Base-by-base conservation (phyloP, 768 basidiomycete species). In the Russula earlei region DNA sequence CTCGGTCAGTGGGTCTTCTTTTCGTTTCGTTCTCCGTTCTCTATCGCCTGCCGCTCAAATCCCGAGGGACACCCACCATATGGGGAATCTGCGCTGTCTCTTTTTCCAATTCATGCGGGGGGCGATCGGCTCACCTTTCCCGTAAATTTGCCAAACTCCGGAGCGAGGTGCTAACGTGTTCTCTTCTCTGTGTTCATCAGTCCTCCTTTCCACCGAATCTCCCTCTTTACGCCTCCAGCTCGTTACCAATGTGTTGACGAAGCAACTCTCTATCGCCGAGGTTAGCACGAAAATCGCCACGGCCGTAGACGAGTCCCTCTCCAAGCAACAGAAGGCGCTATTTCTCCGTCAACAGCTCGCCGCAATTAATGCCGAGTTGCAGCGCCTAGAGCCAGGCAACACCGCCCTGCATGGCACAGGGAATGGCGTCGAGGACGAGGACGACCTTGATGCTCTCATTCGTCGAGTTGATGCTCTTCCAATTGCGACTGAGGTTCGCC, bases 241-340 rank as follows among this genome's bases (percentile, higher is more conserved):
- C 29, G 84, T 86, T 2, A 83, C 84, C 8, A 76, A 80, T 52
- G 75, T 91, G 11, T 84, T 91, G 65, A 68, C 81, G 44, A 91
- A 89, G 63, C 84, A 85, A 49, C 73, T 81, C 3, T 85, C 85
- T 40, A 89, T 91, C 33, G 81, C 81, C 20, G 89, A 91, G 67
- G 85, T 91, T 0, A 81, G 84, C 15, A 81, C 83, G 66, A 90
- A 87, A 73, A 87, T 91, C 49, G 82, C 86, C 4, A 78, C 80
- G 29, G 83, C 85, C 20, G 84, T 91, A 11, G 87, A 88, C 60
- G 88, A 91, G 66, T 83, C 82, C 4, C 76, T 91, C n/a, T 87
- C 85, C 24, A 89, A 87, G 54, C 89, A 91, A 63, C 89, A 91
- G 69, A 91, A 91, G 64, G 89, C 90, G 57, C 85, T 84, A 64